phyloP scores from a whole-genome alignment of 2,329 filamentous ascomycete genomes.

The Nemania abortiva region DNA sequence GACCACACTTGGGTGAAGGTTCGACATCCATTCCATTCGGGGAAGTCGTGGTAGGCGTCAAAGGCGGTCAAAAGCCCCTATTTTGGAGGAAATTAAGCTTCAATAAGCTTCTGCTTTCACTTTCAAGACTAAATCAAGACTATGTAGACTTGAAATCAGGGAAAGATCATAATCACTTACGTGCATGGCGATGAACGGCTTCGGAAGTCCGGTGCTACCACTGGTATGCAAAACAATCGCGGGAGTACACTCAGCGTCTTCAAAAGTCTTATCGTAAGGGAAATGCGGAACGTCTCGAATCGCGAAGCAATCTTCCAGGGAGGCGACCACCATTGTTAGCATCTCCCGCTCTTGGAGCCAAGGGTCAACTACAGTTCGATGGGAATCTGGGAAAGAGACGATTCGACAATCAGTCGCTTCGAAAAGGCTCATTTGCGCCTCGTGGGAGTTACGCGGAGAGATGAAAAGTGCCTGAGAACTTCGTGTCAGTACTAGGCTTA shows the following conservation, averaged over 20 bases:
- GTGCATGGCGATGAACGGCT: conserved; percentile 46
- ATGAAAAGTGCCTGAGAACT: not conserved
- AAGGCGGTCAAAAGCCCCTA: too few species aligned
- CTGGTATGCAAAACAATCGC: conserved; percentile 58
- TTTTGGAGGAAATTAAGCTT: too few species aligned
- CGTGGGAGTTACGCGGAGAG: not conserved
- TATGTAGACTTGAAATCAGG: too few species aligned
- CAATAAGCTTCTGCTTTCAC: not conserved
- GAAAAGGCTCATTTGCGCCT: not conserved
- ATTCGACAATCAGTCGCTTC: not conserved
- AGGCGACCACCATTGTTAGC: not conserved
- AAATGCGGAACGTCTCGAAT: conserved; percentile 49
- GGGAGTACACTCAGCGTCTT: conserved; percentile 57
- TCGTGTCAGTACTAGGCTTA: too few species aligned
- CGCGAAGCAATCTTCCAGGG: not conserved
- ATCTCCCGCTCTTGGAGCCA: not conserved
- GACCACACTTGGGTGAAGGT: too few species aligned
- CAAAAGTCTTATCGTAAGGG: conserved; percentile 56
- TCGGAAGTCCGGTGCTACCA: conserved; percentile 60
- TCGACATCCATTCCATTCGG: too few species aligned
- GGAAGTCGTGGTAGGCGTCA: too few species aligned
- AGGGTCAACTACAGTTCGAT: not conserved
- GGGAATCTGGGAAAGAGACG: not conserved
- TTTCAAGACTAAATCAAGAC: not conserved
- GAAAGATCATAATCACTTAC: not conserved